Percentiles rank a stretch among this genome's conserved stretches.
These are phyloP conservation scores for Borealophlyctis nickersoniae DNA, from an alignment of 192 early-diverging fungal species.

Conservation along the genomic window DNA sequence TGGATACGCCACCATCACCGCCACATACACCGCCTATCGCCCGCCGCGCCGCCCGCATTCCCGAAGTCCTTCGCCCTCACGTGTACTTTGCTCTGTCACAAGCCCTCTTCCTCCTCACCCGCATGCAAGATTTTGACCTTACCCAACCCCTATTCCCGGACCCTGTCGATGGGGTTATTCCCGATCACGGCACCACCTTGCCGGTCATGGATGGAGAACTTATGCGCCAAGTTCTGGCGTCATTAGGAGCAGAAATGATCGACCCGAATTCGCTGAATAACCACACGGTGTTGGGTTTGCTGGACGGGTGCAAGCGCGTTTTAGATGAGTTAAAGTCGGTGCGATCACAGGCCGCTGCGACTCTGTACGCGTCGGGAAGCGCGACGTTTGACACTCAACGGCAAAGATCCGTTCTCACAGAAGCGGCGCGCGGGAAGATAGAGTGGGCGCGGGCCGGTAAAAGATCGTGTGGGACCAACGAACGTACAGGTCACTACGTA, in stretches of 20 bases:
- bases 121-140: slow-evolving; percentile 22
- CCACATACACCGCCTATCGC: not conserved
- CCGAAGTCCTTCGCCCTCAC: slow-evolving; percentile 29
- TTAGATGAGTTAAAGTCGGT: slow-evolving; percentile 12
- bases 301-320: slow-evolving; percentile 11
- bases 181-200: slow-evolving; percentile 29
- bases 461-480: not conserved
- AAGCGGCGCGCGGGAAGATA: slow-evolving; percentile 30
- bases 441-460: slow-evolving; percentile 40
- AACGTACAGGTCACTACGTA: not conserved
- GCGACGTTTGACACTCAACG: slow-evolving; percentile 25
- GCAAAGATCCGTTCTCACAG: slow-evolving; percentile 27
- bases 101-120: slow-evolving; percentile 36
- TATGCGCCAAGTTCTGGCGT: slow-evolving; percentile 13
- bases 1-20: not conserved
- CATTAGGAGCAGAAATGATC: slow-evolving; percentile 20
- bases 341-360: slow-evolving; percentile 9
- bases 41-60: slow-evolving; percentile 12
- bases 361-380: slow-evolving; percentile 3
- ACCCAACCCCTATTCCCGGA: slow-evolving; percentile 25
- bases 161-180: not conserved
- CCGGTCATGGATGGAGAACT: slow-evolving; percentile 26
- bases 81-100: slow-evolving; percentile 36
- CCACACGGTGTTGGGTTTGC: slow-evolving; percentile 5
- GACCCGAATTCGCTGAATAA: slow-evolving; percentile 7